Evolutionary conservation across 352 stramenopile genomes (phyloP).

Genomic region (Saprolegnia diclina): DNA sequence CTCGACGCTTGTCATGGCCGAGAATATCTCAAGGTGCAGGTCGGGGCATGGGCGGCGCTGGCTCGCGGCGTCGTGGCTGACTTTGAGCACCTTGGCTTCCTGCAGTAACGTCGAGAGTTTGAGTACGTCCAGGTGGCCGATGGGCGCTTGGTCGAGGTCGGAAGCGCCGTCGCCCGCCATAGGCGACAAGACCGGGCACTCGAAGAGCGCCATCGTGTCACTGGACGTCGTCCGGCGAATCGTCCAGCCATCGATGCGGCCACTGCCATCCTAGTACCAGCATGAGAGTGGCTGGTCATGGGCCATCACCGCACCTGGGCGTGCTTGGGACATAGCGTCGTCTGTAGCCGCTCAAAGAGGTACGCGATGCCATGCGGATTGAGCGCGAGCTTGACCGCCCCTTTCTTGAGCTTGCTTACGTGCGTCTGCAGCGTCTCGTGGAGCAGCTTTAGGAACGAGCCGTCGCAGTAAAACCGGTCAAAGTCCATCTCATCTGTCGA

Average conservation of each 20-base stretch:
- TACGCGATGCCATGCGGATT: constrained; percentile 62
- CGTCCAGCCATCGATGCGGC: constrained; percentile 24
- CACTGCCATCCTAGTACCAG: constrained; percentile 36
- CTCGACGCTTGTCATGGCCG: constrained; percentile 61
- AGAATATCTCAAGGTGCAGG: constrained; percentile 78
- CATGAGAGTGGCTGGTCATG: constrained; percentile 52
- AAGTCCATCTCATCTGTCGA: constrained; percentile 10
- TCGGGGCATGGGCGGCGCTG: constrained; percentile 32
- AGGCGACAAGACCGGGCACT: constrained; percentile 34
- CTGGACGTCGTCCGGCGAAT: not conserved
- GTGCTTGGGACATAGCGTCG: constrained; percentile 63
- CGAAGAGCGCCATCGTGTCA: constrained; percentile 6
- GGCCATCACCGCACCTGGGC: constrained; percentile 50
- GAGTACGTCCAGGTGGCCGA: constrained; percentile 77
- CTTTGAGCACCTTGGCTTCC: constrained; percentile 56
- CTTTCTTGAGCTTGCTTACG: constrained; percentile 37
- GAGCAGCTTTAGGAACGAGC: constrained; percentile 50
- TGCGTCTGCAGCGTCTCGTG: constrained; percentile 67
- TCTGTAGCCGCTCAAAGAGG: constrained; percentile 57
- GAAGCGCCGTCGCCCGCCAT: constrained; percentile 32
- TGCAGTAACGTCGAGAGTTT: constrained; percentile 81
- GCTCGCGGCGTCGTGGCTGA: constrained; percentile 39
- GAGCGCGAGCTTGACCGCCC: constrained; percentile 53
- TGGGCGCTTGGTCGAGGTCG: constrained; percentile 36
- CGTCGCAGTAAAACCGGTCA: constrained; percentile 24